phyloP scores from a whole-genome alignment of 2,329 filamentous ascomycete species.

The Aspergillus hortae region DNA sequence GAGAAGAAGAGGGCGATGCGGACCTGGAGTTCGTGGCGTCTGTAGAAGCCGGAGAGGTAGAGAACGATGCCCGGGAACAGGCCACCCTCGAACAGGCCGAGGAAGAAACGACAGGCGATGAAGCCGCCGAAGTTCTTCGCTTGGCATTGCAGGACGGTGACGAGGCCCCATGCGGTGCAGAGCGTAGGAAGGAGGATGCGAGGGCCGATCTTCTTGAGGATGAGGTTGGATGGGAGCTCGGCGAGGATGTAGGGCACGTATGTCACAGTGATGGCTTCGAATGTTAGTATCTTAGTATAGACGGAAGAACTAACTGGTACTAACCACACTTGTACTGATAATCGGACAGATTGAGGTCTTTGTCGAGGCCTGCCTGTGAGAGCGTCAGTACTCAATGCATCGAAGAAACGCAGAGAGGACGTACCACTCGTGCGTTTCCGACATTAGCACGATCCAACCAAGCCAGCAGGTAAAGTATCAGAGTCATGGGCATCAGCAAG shows the following conservation, averaged over 20 bases:
- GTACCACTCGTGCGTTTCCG: slow-evolving; percentile 13
- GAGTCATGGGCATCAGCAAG: slow-evolving; percentile 14
- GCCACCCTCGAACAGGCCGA: slow-evolving; percentile 64
- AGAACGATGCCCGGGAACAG: slow-evolving; percentile 43
- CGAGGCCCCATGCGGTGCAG: slow-evolving; percentile 39
- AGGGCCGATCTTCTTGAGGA: slow-evolving; percentile 20
- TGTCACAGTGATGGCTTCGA: slow-evolving; percentile 12
- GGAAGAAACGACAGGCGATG: slow-evolving; percentile 52
- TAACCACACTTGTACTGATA: slow-evolving; percentile 10
- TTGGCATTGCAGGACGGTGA: slow-evolving; percentile 32
- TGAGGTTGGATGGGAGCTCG: slow-evolving; percentile 15
- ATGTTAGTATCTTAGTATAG: background rate
- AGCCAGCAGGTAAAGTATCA: slow-evolving; percentile 14
- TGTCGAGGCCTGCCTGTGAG: slow-evolving; percentile 10
- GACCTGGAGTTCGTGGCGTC: slow-evolving; percentile 24
- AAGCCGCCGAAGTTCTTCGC: slow-evolving; percentile 13
- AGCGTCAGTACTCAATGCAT: background rate
- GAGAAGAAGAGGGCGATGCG: slow-evolving; percentile 29
- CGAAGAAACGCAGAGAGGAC: background rate
- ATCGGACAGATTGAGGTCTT: slow-evolving; percentile 12
- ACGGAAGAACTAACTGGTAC: background rate
- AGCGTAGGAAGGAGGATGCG: slow-evolving; percentile 29
- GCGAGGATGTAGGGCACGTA: slow-evolving; percentile 16
- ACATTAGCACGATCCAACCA: slow-evolving; percentile 17
- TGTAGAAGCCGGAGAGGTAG: slow-evolving; percentile 24